A percentile compares a stretch with the other conserved stretches of the same genome.
phyloP scores from a whole-genome alignment of 2,329 filamentous ascomycete species.

The Aspergillus melleus region DNA sequence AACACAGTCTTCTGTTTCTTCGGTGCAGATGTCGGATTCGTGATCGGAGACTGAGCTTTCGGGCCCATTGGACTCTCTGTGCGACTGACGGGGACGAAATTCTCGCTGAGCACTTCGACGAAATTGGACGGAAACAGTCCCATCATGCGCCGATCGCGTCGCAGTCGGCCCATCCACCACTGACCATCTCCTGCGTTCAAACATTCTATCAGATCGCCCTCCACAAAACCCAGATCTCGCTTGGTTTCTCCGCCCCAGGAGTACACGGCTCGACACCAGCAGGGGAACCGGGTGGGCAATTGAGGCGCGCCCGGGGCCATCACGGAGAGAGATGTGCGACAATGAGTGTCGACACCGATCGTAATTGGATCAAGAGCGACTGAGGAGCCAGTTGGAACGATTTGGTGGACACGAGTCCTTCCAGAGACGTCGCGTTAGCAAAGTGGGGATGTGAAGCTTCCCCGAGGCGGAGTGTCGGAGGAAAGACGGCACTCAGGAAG shows the following conservation, averaged over 20 bases:
- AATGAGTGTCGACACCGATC: background rate
- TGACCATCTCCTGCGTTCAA: constrained; percentile 95
- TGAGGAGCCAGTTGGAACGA: background rate
- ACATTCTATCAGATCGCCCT: constrained; percentile 97
- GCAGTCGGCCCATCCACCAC: constrained; percentile 96
- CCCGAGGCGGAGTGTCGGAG: background rate
- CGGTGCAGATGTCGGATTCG: constrained; percentile 50
- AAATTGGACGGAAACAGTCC: constrained; percentile 97
- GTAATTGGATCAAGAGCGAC: background rate
- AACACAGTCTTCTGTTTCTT: constrained; percentile 61
- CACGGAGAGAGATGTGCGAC: constrained; percentile 7
- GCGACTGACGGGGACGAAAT: constrained; percentile 69
- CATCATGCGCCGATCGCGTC: constrained; percentile 84
- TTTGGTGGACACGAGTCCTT: background rate
- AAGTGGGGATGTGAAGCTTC: background rate
- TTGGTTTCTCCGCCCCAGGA: constrained; percentile 96
- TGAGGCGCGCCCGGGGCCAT: constrained; percentile 50
- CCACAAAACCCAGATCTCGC: constrained; percentile 92
- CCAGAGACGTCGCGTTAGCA: background rate
- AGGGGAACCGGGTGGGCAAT: constrained; percentile 78
- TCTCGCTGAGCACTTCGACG: constrained; percentile 81
- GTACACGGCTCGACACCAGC: constrained; percentile 88
- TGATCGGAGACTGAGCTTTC: constrained; percentile 50
- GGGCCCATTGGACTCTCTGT: constrained; percentile 54
- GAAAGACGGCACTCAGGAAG: background rate